Evolutionary conservation across 139 green algal genomes (phyloP).

Genomic region (Ettlia oleoabundans): DNA sequence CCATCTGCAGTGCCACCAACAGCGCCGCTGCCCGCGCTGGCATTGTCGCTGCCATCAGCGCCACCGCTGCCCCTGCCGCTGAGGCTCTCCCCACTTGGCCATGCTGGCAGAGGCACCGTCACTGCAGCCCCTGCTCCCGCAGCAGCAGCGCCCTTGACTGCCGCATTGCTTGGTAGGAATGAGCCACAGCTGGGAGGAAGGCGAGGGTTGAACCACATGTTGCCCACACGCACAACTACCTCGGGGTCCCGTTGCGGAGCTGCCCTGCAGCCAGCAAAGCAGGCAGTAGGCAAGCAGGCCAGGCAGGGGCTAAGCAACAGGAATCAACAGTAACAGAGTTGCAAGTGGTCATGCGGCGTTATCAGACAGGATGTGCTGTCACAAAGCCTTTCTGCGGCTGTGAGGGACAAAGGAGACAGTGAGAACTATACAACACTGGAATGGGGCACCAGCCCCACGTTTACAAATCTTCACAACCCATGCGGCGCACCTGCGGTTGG

Average conservation of each 20-base stretch:
- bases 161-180: background rate
- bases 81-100: background rate
- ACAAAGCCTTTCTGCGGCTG: too few relatives aligned
- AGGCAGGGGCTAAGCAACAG: background rate
- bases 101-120: background rate
- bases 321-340: too few relatives aligned
- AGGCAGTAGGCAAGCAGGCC: background rate
- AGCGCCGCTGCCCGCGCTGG: background rate
- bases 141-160: background rate
- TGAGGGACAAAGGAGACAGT: too few relatives aligned
- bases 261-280: slow-evolving; percentile 15
- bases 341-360: too few relatives aligned
- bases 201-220: slow-evolving; percentile 78
- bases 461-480: background rate
- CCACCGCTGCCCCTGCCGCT: background rate
- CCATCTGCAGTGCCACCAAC: background rate
- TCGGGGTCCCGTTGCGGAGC: slow-evolving; percentile 46
- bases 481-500: slow-evolving; percentile 55
- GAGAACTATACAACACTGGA: too few relatives aligned
- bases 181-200: slow-evolving; percentile 18
- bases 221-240: slow-evolving; percentile 59
- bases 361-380: too few relatives aligned
- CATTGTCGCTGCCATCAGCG: background rate
- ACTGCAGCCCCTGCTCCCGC: slow-evolving; percentile 10
- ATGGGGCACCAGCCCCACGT: background rate